Percentiles rank a stretch among this genome's conserved stretches.
These are phyloP conservation scores for Angophora floribunda DNA, from an alignment of 345 rosid species.

Conservation along the genomic window DNA sequence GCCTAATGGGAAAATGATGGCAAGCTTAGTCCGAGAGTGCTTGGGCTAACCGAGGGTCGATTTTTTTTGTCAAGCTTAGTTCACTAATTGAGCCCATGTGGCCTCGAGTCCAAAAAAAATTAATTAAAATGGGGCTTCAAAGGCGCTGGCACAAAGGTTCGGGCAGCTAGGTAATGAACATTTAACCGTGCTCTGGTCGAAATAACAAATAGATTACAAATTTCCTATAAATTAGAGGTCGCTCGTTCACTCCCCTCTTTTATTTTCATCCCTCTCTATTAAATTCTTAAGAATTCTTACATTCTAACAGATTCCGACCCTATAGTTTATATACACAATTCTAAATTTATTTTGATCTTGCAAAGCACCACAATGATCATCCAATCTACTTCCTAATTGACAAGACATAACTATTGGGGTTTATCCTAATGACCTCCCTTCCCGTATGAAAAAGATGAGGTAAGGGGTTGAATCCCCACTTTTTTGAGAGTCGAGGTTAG, in stretches of 20 bases:
- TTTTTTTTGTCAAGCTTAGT: background rate
- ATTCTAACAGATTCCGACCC: background rate
- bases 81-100: background rate
- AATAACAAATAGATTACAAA: background rate
- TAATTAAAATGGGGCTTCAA: background rate
- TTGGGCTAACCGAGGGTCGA: background rate
- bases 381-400: background rate
- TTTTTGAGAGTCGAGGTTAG: no score
- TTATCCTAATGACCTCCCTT: no score
- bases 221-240: no score
- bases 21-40: background rate
- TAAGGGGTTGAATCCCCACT: no score
- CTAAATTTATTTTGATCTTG: background rate
- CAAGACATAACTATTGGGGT: no score
- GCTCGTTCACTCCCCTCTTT: no score
- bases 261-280: no score
- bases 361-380: background rate
- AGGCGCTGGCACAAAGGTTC: background rate
- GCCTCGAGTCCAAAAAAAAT: background rate
- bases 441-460: no score
- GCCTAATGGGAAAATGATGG: background rate
- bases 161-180: background rate
- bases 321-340: background rate
- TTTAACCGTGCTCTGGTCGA: background rate
- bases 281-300: background rate